Conservation (phyloP, 139 green algal genomes). For the Yamagishiella unicocca region DNA sequence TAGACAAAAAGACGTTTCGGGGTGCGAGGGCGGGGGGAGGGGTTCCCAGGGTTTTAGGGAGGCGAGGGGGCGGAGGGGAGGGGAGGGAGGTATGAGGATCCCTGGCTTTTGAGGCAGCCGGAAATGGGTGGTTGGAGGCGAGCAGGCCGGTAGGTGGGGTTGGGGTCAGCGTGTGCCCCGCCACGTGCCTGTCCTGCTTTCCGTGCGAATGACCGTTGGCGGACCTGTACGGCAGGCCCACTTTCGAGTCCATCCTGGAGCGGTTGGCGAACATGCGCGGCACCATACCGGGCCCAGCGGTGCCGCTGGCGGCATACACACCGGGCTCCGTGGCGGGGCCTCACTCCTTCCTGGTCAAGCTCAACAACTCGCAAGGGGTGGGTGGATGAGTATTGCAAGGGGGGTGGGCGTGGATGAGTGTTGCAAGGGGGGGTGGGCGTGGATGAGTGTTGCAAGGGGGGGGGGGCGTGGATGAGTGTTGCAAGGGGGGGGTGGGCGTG, state of each 20-base stretch:
- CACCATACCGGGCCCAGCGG: not conserved
- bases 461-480: too few species aligned
- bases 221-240: too few species aligned
- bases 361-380: too few species aligned
- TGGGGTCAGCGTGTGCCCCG: not conserved
- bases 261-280: not conserved
- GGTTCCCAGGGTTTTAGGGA: not conserved
- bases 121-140: not conserved
- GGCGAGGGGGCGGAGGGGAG: not conserved
- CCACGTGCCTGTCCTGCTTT: not conserved
- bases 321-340: not conserved
- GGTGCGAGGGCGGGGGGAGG: too few species aligned
- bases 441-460: too few species aligned
- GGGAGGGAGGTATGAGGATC: not conserved
- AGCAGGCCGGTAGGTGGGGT: not conserved
- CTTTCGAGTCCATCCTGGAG: slow-evolving; percentile 24
- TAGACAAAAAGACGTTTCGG: too few species aligned
- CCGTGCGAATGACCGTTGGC: too few species aligned
- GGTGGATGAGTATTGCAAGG: too few species aligned
- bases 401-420: too few species aligned
- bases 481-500: too few species aligned
- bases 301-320: not conserved
- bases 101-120: not conserved
- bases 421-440: too few species aligned
- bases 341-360: not conserved